A percentile compares a stretch with the other conserved stretches of the same genome.
These are phyloP conservation scores for Camelina sativa DNA, from an alignment of 345 rosid genomes.

Conservation along the genomic window DNA sequence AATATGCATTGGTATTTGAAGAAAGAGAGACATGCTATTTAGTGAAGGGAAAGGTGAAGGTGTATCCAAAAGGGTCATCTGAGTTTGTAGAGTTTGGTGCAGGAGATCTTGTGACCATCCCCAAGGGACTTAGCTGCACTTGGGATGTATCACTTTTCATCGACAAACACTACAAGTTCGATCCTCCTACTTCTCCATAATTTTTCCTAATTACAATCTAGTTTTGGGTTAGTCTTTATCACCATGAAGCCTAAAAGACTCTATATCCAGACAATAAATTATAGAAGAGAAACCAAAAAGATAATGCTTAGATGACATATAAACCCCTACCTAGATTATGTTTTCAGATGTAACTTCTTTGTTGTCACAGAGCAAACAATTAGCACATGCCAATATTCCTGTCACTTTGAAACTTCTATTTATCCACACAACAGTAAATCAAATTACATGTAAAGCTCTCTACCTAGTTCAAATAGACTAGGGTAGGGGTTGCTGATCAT, in stretches of 20 bases:
- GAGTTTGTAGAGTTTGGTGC: constrained; percentile 84
- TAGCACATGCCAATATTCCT: constrained; percentile 9
- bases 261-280: constrained; percentile 30
- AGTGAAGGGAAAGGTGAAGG: constrained; percentile 86
- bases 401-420: constrained; percentile 7
- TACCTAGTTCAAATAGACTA: constrained; percentile 31
- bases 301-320: constrained; percentile 22
- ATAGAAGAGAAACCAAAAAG: constrained; percentile 13
- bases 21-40: constrained; percentile 89
- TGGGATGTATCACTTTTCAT: constrained; percentile 90
- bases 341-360: constrained; percentile 29
- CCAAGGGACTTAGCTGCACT: constrained; percentile 90
- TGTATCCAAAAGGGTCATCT: constrained; percentile 59
- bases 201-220: constrained; percentile 17
- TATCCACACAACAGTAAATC: constrained; percentile 19
- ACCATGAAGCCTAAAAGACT: constrained; percentile 37
- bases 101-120: constrained; percentile 90
- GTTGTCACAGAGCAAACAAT: constrained; percentile 11
- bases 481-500: constrained; percentile 7
- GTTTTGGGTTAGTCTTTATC: constrained; percentile 38
- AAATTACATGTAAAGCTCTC: constrained; percentile 24
- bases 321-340: constrained; percentile 35
- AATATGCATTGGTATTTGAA: constrained; percentile 80
- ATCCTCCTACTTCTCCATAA: constrained; percentile 52
- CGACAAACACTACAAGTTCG: constrained; percentile 91